Percentiles rank a stretch among this genome's conserved stretches.
Conservation (phyloP, 805 yeast species). For the Cyberlindnera saturnus region DNA sequence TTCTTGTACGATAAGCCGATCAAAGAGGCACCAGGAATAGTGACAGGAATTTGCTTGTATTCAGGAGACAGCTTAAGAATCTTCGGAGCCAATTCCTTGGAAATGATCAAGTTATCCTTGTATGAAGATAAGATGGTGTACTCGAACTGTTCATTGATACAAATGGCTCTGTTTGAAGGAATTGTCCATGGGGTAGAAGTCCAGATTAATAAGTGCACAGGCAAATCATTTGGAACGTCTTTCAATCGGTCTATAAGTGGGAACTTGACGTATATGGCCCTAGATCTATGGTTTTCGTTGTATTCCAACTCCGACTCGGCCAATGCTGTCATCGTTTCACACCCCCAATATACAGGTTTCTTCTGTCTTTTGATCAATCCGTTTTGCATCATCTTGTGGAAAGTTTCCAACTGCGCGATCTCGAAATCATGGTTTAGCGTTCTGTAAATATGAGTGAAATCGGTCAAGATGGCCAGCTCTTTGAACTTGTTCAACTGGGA, state of each 20-base stretch:
- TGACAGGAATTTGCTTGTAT: constrained; percentile 12
- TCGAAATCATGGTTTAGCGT: constrained; percentile 74
- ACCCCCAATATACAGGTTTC: constrained; percentile 97
- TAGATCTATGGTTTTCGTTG: constrained; percentile 61
- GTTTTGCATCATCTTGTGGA: constrained; percentile 54
- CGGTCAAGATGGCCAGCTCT: constrained; percentile 75
- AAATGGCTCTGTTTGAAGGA: constrained; percentile 79
- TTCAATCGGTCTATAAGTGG: constrained; percentile 37
- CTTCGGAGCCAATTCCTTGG: constrained; percentile 38
- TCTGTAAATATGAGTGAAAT: constrained; percentile 66
- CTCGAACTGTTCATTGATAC: constrained; percentile 50
- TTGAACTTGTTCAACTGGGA: constrained; percentile 60
- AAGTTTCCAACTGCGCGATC: constrained; percentile 64
- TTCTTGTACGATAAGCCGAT: constrained; percentile 43
- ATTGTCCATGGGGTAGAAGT: constrained; percentile 99
- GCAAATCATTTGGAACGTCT: constrained; percentile 3
- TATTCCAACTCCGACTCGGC: constrained; percentile 97
- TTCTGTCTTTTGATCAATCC: constrained; percentile 76
- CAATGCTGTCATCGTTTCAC: constrained; percentile 86
- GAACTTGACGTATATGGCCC: constrained; percentile 63
- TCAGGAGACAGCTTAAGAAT: constrained; percentile 29
- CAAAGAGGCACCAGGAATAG: constrained; percentile 38
- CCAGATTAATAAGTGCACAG: constrained; percentile 62
- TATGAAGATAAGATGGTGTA: constrained; percentile 46
- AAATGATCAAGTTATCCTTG: constrained; percentile 50